These are phyloP conservation scores for Tephrocybe sp. DNA, from an alignment of 768 basidiomycete genomes.

Conservation along the genomic window DNA sequence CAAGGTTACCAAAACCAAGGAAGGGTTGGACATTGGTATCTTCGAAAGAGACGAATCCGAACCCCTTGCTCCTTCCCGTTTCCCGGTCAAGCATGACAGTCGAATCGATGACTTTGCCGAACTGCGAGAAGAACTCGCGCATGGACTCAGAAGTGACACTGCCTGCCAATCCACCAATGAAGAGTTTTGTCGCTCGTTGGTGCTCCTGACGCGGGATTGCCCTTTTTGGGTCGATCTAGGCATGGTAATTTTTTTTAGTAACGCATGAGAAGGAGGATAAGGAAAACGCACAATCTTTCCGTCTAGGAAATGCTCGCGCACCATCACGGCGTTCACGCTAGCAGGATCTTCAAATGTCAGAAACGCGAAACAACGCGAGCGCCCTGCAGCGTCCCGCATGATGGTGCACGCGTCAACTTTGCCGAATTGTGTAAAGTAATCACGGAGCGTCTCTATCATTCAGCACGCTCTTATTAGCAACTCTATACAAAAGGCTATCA, in stretches of 20 bases:
- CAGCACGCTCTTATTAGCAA: slow-evolving; percentile 40
- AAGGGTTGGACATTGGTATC: slow-evolving; percentile 88
- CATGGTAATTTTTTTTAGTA: too few relatives aligned
- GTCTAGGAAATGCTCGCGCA: slow-evolving; percentile 90
- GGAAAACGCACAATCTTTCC: slow-evolving; percentile 79
- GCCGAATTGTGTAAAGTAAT: slow-evolving; percentile 95
- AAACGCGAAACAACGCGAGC: slow-evolving; percentile 97
- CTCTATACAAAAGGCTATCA: slow-evolving; percentile 29
- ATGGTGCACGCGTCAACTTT: slow-evolving; percentile 97
- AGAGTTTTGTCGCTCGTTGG: slow-evolving; percentile 88
- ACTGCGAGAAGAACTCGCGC: slow-evolving; percentile 90
- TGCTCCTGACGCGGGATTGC: slow-evolving; percentile 97
- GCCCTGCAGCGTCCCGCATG: slow-evolving; percentile 94
- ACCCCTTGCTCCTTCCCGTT: slow-evolving; percentile 92
- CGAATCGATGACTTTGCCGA: slow-evolving; percentile 94
- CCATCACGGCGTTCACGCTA: slow-evolving; percentile 94
- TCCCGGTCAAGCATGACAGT: slow-evolving; percentile 99
- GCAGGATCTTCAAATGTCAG: slow-evolving; percentile 92
- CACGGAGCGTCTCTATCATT: slow-evolving; percentile 64
- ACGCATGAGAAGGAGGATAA: too few relatives aligned
- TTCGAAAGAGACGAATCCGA: slow-evolving; percentile 96
- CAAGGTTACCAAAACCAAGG: slow-evolving; percentile 83
- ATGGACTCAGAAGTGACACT: slow-evolving; percentile 92
- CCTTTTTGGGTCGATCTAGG: slow-evolving; percentile 97
- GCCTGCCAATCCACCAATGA: slow-evolving; percentile 91